A percentile compares a stretch with the other conserved stretches of the same genome.
phyloP scores from a whole-genome alignment of 1,139 yeast genomes.

The Kluyveromyces sp. region DNA sequence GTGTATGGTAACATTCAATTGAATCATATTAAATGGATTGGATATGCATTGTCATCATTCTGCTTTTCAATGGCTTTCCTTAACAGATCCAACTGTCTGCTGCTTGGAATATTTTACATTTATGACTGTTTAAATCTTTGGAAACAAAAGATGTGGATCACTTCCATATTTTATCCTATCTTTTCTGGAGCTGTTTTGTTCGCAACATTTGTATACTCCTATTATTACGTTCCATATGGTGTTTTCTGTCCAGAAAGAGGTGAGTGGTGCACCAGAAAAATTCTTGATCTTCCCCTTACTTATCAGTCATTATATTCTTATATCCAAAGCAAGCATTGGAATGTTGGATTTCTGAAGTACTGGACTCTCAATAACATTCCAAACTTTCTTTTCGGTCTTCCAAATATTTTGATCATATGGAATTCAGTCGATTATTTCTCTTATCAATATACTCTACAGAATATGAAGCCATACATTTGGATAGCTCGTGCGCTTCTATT shows the following conservation, averaged over 20 bases:
- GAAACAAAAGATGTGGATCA: slow-evolving; percentile 9
- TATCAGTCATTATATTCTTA: slow-evolving; percentile 54
- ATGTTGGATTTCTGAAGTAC: slow-evolving; percentile 67
- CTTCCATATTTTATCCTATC: slow-evolving; percentile 31
- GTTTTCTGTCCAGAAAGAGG: slow-evolving; percentile 64
- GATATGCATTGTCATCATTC: slow-evolving; percentile 44
- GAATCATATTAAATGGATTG: slow-evolving; percentile 13
- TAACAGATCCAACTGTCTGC: slow-evolving; percentile 66
- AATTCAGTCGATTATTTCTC: slow-evolving; percentile 29
- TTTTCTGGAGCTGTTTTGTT: slow-evolving; percentile 52
- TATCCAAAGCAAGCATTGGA: slow-evolving; percentile 82
- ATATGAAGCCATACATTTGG: slow-evolving; percentile 35
- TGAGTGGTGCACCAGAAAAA: slow-evolving; percentile 59
- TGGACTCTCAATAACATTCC: slow-evolving; percentile 81
- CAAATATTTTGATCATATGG: slow-evolving; percentile 43
- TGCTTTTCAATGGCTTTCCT: slow-evolving; percentile 50
- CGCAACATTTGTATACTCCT: slow-evolving; percentile 38
- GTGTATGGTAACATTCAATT: slow-evolving; percentile 12
- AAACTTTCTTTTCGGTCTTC: slow-evolving; percentile 71
- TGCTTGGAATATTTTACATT: slow-evolving; percentile 62
- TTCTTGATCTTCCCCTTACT: slow-evolving; percentile 31
- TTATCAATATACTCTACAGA: slow-evolving; percentile 16
- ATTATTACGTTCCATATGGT: slow-evolving; percentile 43
- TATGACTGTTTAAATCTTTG: slow-evolving; percentile 42
- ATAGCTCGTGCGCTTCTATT: slow-evolving; percentile 39